These are phyloP conservation scores for Cryptosporidium meleagridis DNA, from an alignment of 169 alveolate species.

Conservation along the genomic window DNA sequence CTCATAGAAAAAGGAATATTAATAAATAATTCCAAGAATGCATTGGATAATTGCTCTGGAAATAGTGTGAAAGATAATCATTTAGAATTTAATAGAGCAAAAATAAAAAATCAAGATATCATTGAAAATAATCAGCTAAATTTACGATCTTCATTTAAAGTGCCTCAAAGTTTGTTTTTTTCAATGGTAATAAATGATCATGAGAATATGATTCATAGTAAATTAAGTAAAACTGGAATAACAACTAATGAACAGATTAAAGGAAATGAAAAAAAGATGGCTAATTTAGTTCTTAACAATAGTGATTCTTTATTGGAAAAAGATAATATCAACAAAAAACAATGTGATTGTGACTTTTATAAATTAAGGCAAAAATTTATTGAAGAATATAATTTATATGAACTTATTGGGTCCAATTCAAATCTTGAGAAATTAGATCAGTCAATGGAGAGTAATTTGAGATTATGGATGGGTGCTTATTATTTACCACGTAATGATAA, in stretches of 20 bases:
- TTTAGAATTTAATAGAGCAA: neutral
- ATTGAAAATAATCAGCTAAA: neutral
- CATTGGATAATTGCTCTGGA: neutral
- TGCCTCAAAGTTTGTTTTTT: constrained; percentile 61
- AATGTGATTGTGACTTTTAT: constrained; percentile 52
- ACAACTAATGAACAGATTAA: neutral
- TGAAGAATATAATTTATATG: constrained; percentile 30
- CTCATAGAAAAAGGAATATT: constrained; percentile 1
- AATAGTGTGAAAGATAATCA: neutral
- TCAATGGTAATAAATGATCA: constrained; percentile 24
- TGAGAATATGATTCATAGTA: neutral
- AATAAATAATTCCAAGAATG: constrained; percentile 8
- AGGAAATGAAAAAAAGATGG: neutral
- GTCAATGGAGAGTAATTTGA: constrained; percentile 1
- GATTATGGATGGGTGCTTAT: constrained; percentile 80
- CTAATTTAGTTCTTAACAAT: neutral
- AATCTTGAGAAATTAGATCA: neutral
- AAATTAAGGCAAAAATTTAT: constrained; percentile 41
- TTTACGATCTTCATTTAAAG: constrained; percentile 2
- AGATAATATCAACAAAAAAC: neutral
- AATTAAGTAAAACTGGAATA: neutral
- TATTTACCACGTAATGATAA: constrained; percentile 78
- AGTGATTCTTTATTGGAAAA: neutral
- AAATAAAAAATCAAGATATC: neutral
- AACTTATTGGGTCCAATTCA: neutral